phyloP scores from a whole-genome alignment of 768 basidiomycete species.

The Coprinopsis cinerea region DNA sequence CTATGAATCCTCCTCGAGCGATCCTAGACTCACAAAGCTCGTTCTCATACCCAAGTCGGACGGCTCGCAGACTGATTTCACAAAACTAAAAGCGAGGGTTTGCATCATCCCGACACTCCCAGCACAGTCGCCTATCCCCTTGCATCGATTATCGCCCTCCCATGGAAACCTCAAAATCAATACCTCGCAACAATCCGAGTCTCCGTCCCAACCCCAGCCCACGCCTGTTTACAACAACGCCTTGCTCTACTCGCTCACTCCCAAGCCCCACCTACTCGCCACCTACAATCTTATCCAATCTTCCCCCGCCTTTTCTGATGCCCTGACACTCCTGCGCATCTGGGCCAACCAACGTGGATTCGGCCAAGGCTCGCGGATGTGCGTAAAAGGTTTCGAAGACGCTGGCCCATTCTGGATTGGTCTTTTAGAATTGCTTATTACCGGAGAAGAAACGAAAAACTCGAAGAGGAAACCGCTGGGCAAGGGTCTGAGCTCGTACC shows the following conservation, averaged over 20 bases:
- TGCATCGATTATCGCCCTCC: conserved; percentile 65
- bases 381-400: conserved; percentile 65
- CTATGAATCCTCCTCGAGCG: conserved; percentile 53
- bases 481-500: conserved; percentile 82
- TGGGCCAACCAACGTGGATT: conserved; percentile 91
- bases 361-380: conserved; percentile 47
- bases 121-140: conserved; percentile 52
- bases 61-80: conserved; percentile 48
- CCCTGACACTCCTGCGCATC: conserved; percentile 71
- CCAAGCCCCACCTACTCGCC: conserved; percentile 47
- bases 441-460: conserved; percentile 54
- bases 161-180: conserved; percentile 51
- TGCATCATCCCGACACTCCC: conserved; percentile 70
- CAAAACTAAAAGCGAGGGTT: conserved; percentile 64
- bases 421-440: conserved; percentile 52
- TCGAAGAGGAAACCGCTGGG: conserved; percentile 58
- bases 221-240: conserved; percentile 81
- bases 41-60: conserved; percentile 58
- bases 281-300: conserved; percentile 49
- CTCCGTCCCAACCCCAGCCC: conserved; percentile 26
- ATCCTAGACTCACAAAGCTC: conserved; percentile 62
- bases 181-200: conserved; percentile 15
- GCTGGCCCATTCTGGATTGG: conserved; percentile 65
- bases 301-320: conserved; percentile 63
- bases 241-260: conserved; percentile 48